Percentiles rank a stretch among this genome's conserved stretches.
These are phyloP conservation scores for Chytriomyces sp. DNA, from an alignment of 192 early-diverging fungal species.

Conservation along the genomic window DNA sequence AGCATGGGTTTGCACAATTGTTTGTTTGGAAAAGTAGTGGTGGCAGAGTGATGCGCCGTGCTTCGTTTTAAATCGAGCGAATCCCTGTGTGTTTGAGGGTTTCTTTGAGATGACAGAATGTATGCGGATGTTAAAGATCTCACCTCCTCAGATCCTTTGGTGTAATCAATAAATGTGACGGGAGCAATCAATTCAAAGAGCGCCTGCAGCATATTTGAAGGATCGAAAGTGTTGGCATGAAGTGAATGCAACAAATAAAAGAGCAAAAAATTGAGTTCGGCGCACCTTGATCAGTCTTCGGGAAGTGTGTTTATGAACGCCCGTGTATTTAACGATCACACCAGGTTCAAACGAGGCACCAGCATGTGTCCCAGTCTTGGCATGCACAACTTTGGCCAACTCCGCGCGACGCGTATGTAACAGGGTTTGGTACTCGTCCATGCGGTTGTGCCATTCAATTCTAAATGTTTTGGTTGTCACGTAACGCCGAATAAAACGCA, in stretches of 20 bases:
- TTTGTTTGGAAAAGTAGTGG: constrained; percentile 34
- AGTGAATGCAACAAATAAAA: neutral
- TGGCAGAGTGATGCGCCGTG: constrained; percentile 33
- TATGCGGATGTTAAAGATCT: neutral
- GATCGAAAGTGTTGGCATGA: neutral
- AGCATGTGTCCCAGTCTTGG: neutral
- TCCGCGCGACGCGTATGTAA: neutral
- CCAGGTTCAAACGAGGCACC: constrained; percentile 32
- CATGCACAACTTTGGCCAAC: constrained; percentile 1
- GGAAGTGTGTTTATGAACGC: constrained; percentile 31
- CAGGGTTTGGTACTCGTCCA: constrained; percentile 31
- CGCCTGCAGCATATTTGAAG: constrained; percentile 3
- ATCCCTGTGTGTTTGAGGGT: constrained; percentile 30
- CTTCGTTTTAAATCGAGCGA: constrained; percentile 40
- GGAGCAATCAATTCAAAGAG: constrained; percentile 47
- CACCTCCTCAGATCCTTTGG: constrained; percentile 12
- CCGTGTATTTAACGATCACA: constrained; percentile 33
- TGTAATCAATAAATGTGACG: constrained; percentile 41
- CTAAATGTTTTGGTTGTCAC: constrained; percentile 12
- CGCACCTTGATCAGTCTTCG: constrained; percentile 37
- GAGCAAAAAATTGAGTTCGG: neutral
- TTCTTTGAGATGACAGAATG: neutral
- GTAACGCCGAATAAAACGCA: neutral
- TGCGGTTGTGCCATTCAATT: constrained; percentile 29
- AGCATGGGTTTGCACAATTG: constrained; percentile 38